These are phyloP conservation scores for Spathaspora sp. DNA, from an alignment of 1,139 yeast genomes.

Conservation along the genomic window DNA sequence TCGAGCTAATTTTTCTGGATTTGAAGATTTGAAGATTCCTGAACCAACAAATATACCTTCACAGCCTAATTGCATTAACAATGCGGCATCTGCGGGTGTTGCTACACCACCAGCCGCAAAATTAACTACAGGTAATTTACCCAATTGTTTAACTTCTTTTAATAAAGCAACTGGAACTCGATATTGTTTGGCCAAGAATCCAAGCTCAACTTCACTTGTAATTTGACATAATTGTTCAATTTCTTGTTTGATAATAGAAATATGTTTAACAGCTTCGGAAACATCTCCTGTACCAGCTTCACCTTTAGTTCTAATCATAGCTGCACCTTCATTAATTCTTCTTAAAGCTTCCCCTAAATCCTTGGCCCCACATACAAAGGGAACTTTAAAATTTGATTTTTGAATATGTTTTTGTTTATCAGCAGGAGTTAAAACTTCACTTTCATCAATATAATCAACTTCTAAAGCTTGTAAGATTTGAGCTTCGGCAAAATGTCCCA, in stretches of 20 bases:
- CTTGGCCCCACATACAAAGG: constrained; percentile 86
- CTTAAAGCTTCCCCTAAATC: constrained; percentile 84
- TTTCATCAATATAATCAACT: constrained; percentile 81
- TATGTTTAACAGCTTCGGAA: constrained; percentile 82
- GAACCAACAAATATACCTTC: constrained; percentile 93
- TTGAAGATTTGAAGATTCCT: constrained; percentile 75
- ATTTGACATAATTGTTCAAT: constrained; percentile 48
- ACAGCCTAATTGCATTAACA: constrained; percentile 88
- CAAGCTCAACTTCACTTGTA: constrained; percentile 46
- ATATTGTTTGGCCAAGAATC: constrained; percentile 51
- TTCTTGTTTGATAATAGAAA: constrained; percentile 57
- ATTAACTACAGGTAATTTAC: constrained; percentile 79
- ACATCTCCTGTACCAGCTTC: constrained; percentile 92
- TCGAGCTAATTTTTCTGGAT: constrained; percentile 74
- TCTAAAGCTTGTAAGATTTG: constrained; percentile 73
- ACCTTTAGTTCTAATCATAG: constrained; percentile 86
- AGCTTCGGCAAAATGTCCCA: constrained; percentile 85
- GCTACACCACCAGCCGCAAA: constrained; percentile 93
- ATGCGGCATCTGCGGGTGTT: constrained; percentile 86
- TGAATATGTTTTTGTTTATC: constrained; percentile 67
- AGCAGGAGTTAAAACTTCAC: constrained; percentile 83
- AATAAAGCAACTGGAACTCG: constrained; percentile 62
- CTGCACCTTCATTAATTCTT: constrained; percentile 82
- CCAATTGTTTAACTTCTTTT: constrained; percentile 50
- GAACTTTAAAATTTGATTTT: constrained; percentile 64